Evolutionary conservation across 495 filamentous ascomycete species (phyloP).

Genomic region (Penicillium paxilli): DNA sequence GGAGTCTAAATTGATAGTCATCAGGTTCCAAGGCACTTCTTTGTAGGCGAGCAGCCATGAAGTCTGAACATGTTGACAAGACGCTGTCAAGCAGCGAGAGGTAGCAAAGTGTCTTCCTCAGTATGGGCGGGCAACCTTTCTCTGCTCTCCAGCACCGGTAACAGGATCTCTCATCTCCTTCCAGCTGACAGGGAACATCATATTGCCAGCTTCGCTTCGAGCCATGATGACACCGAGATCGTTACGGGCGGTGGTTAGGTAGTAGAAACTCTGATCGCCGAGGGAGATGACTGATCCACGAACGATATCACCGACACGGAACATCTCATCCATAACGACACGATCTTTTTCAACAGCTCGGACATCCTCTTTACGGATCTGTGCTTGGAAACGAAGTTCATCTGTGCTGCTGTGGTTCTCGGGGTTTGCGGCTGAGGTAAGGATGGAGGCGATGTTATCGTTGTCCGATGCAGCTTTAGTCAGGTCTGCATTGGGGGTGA

Average conservation of each 20-base stretch:
- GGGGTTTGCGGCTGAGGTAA: constrained; percentile 42
- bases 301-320: constrained; percentile 91
- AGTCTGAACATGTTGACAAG: background rate
- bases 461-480: constrained; percentile 41
- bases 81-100: background rate
- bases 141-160: constrained; percentile 73
- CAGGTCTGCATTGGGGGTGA: constrained; percentile 37
- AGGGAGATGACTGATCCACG: constrained; percentile 85
- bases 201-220: constrained; percentile 80
- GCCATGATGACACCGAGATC: constrained; percentile 95
- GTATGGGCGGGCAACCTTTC: constrained; percentile 93
- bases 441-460: constrained; percentile 51
- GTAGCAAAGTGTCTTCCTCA: constrained; percentile 43
- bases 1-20: no score
- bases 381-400: constrained; percentile 48
- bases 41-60: background rate
- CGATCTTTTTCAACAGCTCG: constrained; percentile 93
- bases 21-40: background rate
- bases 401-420: constrained; percentile 49
- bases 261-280: constrained; percentile 93
- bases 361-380: constrained; percentile 80
- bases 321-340: constrained; percentile 86
- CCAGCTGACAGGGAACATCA: constrained; percentile 92
- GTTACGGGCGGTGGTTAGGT: constrained; percentile 84
- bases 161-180: constrained; percentile 84